Conservation (phyloP, 805 yeast genomes). For the Saccharomycopsis schoenii region DNA sequence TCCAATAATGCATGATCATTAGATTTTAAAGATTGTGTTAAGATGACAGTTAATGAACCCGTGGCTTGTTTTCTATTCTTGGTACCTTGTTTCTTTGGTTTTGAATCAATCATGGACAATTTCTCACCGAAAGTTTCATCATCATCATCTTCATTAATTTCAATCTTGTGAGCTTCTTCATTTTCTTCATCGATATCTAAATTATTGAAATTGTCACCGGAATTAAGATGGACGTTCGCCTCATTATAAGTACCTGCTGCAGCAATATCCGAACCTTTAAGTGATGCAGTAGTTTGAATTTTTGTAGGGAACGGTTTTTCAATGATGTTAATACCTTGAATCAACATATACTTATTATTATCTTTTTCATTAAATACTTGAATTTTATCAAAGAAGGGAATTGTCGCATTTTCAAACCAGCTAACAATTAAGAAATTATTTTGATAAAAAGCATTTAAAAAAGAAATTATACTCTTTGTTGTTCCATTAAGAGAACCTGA, state of each 20-base stretch:
- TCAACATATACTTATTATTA: constrained; percentile 5
- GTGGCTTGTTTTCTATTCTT: constrained; percentile 38
- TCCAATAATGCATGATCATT: constrained; percentile 83
- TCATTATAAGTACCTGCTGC: constrained; percentile 51
- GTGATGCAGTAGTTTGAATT: constrained; percentile 2
- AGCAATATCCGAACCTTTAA: constrained; percentile 36
- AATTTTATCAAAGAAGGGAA: constrained; percentile 48
- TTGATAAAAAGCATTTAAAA: constrained; percentile 25
- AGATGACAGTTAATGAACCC: constrained; percentile 74
- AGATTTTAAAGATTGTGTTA: constrained; percentile 79
- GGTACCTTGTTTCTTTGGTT: constrained; percentile 10
- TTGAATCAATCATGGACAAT: constrained; percentile 25
- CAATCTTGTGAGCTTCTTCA: constrained; percentile 11
- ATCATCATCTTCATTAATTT: constrained; percentile 25
- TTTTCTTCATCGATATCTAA: constrained; percentile 38
- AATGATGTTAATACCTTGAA: not conserved
- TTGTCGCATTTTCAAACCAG: constrained; percentile 55
- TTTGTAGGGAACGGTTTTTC: constrained; percentile 4
- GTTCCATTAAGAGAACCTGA: constrained; percentile 20
- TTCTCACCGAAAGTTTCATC: constrained; percentile 48
- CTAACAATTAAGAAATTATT: constrained; percentile 32
- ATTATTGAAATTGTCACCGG: constrained; percentile 55
- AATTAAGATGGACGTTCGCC: constrained; percentile 35
- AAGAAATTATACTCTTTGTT: not conserved
- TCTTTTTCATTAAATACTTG: constrained; percentile 39